Percentiles rank a stretch among this genome's conserved stretches.
phyloP scores from a whole-genome alignment of 2,329 filamentous ascomycete genomes.

The Clonostachys byssicola region DNA sequence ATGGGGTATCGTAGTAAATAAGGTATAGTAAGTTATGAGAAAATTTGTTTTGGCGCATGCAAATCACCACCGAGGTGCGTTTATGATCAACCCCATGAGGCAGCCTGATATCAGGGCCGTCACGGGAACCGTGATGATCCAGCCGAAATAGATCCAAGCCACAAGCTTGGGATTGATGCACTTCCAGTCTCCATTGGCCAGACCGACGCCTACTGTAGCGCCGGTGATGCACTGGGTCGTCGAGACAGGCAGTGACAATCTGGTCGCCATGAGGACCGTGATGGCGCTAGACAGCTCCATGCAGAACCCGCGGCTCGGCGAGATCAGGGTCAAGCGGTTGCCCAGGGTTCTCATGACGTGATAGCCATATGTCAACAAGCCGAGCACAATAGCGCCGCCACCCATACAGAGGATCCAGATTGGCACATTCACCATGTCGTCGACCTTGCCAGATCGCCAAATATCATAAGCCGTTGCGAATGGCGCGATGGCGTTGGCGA shows the following conservation, averaged over 20 bases:
- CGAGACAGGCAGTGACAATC: constrained; percentile 42
- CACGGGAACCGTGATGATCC: constrained; percentile 45
- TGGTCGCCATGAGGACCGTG: constrained; percentile 50
- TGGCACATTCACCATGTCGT: constrained; percentile 32
- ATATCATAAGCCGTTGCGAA: constrained; percentile 48
- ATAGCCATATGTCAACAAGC: constrained; percentile 58
- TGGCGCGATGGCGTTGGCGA: constrained; percentile 46
- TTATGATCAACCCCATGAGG: constrained; percentile 50
- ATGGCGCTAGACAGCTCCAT: constrained; percentile 47
- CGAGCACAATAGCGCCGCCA: constrained; percentile 44
- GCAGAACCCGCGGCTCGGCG: constrained; percentile 45
- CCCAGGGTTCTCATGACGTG: constrained; percentile 57
- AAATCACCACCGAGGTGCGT: constrained; percentile 32
- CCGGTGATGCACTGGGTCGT: constrained; percentile 50
- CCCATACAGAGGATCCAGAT: constrained; percentile 46
- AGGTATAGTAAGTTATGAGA: no score
- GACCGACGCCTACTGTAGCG: constrained; percentile 44
- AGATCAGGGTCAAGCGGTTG: constrained; percentile 51
- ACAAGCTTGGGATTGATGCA: constrained; percentile 45
- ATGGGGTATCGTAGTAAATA: no score
- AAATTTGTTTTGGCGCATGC: no score
- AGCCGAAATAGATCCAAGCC: constrained; percentile 41
- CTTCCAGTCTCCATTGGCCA: constrained; percentile 41
- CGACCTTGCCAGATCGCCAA: constrained; percentile 35
- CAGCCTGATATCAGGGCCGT: constrained; percentile 44